Conservation (phyloP, 1,284 basidiomycete genomes). For the Ceraceosorus bombacis region DNA sequence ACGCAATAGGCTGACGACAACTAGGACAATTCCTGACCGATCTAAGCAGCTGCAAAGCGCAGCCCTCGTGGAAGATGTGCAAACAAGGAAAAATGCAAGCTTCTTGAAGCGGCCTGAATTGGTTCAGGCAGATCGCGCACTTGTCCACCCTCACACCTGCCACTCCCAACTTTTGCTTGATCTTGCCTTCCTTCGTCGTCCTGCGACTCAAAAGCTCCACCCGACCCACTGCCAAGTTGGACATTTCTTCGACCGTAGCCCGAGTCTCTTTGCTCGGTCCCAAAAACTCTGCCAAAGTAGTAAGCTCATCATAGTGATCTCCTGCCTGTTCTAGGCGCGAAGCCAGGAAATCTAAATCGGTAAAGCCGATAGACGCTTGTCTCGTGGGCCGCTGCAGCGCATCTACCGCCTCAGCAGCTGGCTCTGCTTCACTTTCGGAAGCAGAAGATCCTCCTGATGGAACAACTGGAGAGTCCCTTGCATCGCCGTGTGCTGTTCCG, state of each 20-base stretch:
- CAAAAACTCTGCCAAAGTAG: slow-evolving; percentile 60
- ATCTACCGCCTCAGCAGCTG: background rate
- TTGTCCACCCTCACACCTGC: slow-evolving; percentile 67
- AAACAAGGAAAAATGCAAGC: background rate
- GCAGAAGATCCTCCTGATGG: background rate
- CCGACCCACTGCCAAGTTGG: slow-evolving; percentile 55
- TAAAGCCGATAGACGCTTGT: slow-evolving; percentile 21
- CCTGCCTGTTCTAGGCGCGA: slow-evolving; percentile 21
- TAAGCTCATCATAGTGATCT: slow-evolving; percentile 51
- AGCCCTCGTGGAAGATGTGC: background rate
- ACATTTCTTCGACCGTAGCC: slow-evolving; percentile 38
- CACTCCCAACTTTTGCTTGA: slow-evolving; percentile 67
- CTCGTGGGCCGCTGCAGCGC: slow-evolving; percentile 2
- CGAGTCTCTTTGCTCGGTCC: slow-evolving; percentile 54
- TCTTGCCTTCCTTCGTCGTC: slow-evolving; percentile 55
- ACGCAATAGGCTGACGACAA: background rate
- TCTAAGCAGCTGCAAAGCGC: background rate
- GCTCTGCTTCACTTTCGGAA: background rate
- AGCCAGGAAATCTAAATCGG: slow-evolving; percentile 44
- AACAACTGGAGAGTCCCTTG: background rate
- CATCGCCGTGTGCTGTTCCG: background rate
- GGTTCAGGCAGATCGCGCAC: slow-evolving; percentile 69
- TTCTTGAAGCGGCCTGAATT: slow-evolving; percentile 53
- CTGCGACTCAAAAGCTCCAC: slow-evolving; percentile 63
- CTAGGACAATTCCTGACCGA: background rate